Percentiles rank a stretch among this genome's conserved stretches.
phyloP scores from a whole-genome alignment of 1,139 yeast species.

The Suhomyces wounanorum region DNA sequence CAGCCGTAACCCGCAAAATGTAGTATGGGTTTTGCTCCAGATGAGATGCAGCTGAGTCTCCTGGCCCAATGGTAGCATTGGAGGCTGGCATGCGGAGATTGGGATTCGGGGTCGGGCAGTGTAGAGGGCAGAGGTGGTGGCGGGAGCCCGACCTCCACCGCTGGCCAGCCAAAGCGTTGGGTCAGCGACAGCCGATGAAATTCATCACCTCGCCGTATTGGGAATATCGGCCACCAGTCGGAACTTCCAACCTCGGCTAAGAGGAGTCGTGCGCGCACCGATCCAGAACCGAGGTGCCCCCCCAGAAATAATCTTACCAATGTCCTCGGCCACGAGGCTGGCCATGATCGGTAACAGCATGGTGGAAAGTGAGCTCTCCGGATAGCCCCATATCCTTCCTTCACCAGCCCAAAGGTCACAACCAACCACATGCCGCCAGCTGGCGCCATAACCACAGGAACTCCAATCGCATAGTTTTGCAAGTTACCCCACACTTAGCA shows the following conservation, averaged over 20 bases:
- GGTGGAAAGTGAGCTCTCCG: not conserved
- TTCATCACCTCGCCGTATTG: not conserved
- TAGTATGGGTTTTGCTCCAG: too few species aligned
- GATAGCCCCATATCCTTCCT: not conserved
- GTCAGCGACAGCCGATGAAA: not conserved
- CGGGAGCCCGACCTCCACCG: not conserved
- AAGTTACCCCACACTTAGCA: constrained; percentile 3
- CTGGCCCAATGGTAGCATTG: too few species aligned
- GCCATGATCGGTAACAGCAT: not conserved
- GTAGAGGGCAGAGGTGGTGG: not conserved
- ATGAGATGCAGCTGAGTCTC: too few species aligned
- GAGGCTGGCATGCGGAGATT: too few species aligned
- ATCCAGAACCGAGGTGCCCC: not conserved
- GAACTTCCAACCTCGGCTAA: not conserved
- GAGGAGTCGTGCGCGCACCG: not conserved
- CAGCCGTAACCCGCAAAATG: too few species aligned
- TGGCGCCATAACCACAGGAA: not conserved
- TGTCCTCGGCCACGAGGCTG: not conserved
- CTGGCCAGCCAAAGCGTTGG: not conserved
- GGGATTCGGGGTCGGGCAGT: too few species aligned
- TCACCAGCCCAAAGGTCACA: not conserved
- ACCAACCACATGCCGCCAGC: too few species aligned
- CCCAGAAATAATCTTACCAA: not conserved
- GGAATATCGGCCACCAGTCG: not conserved
- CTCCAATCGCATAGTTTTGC: not conserved